phyloP scores from a whole-genome alignment of 805 yeast species.

The Myxozyma melibiosi region DNA sequence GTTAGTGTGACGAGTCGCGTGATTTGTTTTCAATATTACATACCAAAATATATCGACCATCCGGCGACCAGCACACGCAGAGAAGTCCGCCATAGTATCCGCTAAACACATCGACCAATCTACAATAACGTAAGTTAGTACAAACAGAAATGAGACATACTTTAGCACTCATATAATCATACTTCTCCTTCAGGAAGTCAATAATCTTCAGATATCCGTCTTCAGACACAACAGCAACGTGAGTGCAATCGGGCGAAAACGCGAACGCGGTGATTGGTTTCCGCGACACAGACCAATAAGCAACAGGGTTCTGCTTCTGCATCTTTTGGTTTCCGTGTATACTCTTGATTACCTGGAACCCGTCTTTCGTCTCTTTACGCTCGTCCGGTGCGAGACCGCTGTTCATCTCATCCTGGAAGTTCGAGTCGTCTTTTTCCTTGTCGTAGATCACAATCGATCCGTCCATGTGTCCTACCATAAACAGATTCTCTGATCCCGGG shows the following conservation, averaged over 20 bases:
- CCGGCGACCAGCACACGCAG: constrained; percentile 57
- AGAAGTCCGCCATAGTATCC: constrained; percentile 68
- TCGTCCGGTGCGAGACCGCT: constrained; percentile 12
- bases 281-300: constrained; percentile 64
- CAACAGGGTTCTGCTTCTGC: constrained; percentile 49
- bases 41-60: constrained; percentile 47
- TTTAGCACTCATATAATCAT: too few species aligned
- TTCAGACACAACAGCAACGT: constrained; percentile 58
- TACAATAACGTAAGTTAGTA: neutral
- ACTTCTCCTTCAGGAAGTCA: constrained; percentile 50
- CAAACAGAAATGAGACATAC: neutral
- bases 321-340: constrained; percentile 21
- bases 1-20: neutral
- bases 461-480: constrained; percentile 62
- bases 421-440: constrained; percentile 52
- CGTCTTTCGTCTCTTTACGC: constrained; percentile 18
- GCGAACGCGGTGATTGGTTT: constrained; percentile 57
- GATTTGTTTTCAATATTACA: neutral
- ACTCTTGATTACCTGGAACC: constrained; percentile 29
- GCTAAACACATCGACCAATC: constrained; percentile 56
- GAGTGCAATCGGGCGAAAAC: constrained; percentile 48
- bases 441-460: constrained; percentile 61
- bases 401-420: constrained; percentile 18
- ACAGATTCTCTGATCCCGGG: constrained; percentile 47
- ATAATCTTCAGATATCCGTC: constrained; percentile 66